A percentile compares a stretch with the other conserved stretches of the same genome.
phyloP scores from a whole-genome alignment of 2,329 filamentous ascomycete genomes.

The Aspergillus latus region DNA sequence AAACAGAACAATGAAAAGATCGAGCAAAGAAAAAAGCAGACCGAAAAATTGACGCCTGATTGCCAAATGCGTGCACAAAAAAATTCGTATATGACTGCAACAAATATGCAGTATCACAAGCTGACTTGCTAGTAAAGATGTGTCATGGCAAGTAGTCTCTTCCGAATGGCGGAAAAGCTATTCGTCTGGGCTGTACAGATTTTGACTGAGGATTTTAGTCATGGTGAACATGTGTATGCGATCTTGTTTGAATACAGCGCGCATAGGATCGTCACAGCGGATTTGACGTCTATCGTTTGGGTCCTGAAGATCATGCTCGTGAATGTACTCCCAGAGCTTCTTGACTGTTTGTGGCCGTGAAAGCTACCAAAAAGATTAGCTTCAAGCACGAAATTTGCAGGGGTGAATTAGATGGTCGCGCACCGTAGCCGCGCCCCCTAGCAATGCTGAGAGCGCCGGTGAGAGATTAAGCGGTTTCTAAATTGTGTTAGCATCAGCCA shows the following conservation, averaged over 20 bases:
- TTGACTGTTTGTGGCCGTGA: conserved; percentile 95
- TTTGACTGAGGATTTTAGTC: conserved; percentile 92
- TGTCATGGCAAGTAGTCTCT: conserved; percentile 18
- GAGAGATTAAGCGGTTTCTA: conserved; percentile 51
- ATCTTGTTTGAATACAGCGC: conserved; percentile 85
- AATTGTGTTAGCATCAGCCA: not conserved
- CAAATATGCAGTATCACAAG: conserved; percentile 6
- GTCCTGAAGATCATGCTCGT: conserved; percentile 82
- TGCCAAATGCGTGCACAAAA: conserved; percentile 31
- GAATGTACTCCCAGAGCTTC: conserved; percentile 94
- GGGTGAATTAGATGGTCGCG: conserved; percentile 18
- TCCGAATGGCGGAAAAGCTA: conserved; percentile 29
- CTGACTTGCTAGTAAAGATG: conserved; percentile 9
- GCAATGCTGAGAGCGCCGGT: conserved; percentile 44
- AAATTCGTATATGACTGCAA: conserved; percentile 29
- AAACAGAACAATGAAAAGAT: conserved; percentile 1
- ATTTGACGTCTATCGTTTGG: conserved; percentile 91
- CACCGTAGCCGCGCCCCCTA: conserved; percentile 47
- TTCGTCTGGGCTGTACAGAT: conserved; percentile 83
- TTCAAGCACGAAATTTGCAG: not conserved
- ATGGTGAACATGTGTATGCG: conserved; percentile 98
- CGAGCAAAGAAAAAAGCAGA: conserved; percentile 16
- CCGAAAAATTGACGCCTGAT: conserved; percentile 27
- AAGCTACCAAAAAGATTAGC: conserved; percentile 56
- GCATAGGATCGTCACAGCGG: conserved; percentile 85